Evolutionary conservation across 495 filamentous ascomycete genomes (phyloP).

Genomic region (Penicillium manginii): DNA sequence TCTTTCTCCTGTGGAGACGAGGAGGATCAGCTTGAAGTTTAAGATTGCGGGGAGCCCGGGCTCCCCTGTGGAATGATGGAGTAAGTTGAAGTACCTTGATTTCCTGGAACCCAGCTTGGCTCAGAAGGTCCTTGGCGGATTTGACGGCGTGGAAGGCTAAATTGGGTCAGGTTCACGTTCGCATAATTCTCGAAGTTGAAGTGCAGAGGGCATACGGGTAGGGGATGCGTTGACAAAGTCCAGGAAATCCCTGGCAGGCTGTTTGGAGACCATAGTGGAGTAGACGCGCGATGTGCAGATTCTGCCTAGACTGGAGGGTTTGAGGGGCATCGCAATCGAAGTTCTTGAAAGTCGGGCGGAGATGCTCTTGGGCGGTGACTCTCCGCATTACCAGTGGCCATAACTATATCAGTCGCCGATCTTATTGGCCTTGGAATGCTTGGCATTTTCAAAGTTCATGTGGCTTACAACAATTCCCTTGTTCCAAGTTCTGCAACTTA

Average conservation of each 20-base stretch:
- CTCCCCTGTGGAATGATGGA: not conserved
- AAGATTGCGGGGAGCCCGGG: not conserved
- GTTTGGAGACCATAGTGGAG: slow-evolving; percentile 61
- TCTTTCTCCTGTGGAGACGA: slow-evolving; percentile 69
- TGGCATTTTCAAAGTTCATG: not conserved
- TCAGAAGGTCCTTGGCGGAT: slow-evolving; percentile 72
- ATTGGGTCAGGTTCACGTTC: slow-evolving; percentile 25
- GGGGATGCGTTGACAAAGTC: slow-evolving; percentile 95
- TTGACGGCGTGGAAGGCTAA: slow-evolving; percentile 93
- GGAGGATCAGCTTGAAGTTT: slow-evolving; percentile 4
- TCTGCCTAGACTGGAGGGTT: slow-evolving; percentile 15
- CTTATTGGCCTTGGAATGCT: not conserved
- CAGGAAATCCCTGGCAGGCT: slow-evolving; percentile 79
- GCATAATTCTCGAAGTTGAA: not conserved
- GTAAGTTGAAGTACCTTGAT: slow-evolving; percentile 70
- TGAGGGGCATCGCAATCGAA: slow-evolving; percentile 18
- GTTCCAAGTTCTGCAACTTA: too few relatives aligned
- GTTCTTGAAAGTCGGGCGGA: not conserved
- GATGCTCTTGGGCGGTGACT: slow-evolving; percentile 19
- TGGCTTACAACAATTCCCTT: too few relatives aligned
- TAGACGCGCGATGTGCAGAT: slow-evolving; percentile 19
- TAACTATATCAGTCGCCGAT: not conserved
- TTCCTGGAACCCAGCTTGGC: slow-evolving; percentile 79
- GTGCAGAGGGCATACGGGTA: slow-evolving; percentile 68
- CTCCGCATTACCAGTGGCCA: not conserved